Base-by-base conservation (phyloP, 2,329 filamentous ascomycete genomes). In the Fusarium sp. region DNA sequence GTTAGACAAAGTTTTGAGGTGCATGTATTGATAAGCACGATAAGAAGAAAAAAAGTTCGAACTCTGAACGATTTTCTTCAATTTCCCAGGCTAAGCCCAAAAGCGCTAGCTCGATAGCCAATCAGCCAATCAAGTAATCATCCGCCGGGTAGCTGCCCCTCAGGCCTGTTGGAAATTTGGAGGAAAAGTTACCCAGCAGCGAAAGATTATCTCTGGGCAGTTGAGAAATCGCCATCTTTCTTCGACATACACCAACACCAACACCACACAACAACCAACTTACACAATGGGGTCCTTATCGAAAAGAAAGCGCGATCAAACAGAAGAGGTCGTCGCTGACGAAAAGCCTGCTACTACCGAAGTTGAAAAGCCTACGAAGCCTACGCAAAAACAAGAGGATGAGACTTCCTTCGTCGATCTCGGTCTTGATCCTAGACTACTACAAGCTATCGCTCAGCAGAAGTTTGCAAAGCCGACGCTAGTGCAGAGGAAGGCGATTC, bases 401-500 rank as follows among this genome's bases (percentile, higher is more conserved):
- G 82, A 86, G 25, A 80, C 84, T 59, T 90, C 90, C 7, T 99
- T 98, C 80, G 87, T 92, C 73, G 88, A 90, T 64, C 88, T 98
- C 69, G 91, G 91, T 71, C 90, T 99, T 70, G 96, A 99, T 80
- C 85, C 94, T 15, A 91, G 96, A 74, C 86, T 99, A 35, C 87
- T 98, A 38, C 94, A 97, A 85, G 95, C 93, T 61, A 89, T 98
- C 75, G 92, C 92, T 52, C 92, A 93, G 80, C 93, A 96, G 82
- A 92, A 93, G 82, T 98, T 95, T 85, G 88, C 92, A 71, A 91
- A 91, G 65, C 96, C 96, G 19, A 98, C 96, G n/a, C 88, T 92
- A 18, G 93, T 98, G 4, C 96, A 99, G 83, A 89, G 90, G 46
- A 92, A 93, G 82, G 94, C 94, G 3, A 97, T 99, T 71, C 96